Evolutionary conservation across 2,329 filamentous ascomycete species (phyloP).

Genomic region (Tolypocladium inflatum): DNA sequence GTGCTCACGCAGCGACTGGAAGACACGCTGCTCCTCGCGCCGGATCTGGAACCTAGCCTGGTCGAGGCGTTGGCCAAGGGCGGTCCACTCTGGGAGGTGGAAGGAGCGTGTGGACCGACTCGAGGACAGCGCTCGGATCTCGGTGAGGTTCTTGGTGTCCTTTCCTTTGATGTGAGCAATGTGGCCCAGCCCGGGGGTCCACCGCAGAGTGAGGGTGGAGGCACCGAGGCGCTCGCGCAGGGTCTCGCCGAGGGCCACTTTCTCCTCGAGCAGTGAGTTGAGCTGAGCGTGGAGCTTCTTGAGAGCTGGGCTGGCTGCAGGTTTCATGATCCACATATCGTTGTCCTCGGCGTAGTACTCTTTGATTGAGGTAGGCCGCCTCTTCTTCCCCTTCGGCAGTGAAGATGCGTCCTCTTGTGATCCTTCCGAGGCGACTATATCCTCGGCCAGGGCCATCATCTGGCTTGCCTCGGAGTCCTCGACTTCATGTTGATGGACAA

Average conservation of each 20-base stretch:
- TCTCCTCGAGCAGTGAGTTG: constrained; percentile 48
- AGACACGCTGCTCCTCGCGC: constrained; percentile 74
- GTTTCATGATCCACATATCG: constrained; percentile 56
- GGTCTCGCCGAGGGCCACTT: constrained; percentile 45
- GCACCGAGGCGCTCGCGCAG: constrained; percentile 55
- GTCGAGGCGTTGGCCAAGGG: constrained; percentile 71
- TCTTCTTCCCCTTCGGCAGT: constrained; percentile 45
- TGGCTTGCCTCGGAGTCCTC: constrained; percentile 63
- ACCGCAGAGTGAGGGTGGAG: constrained; percentile 65
- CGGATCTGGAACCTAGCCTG: constrained; percentile 69
- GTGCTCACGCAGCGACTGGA: constrained; percentile 60
- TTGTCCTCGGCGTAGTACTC: constrained; percentile 52
- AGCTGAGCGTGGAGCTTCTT: constrained; percentile 60
- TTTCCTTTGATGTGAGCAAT: constrained; percentile 85
- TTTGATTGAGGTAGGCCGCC: constrained; percentile 34
- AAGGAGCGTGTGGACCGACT: constrained; percentile 81
- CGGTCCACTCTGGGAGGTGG: constrained; percentile 74
- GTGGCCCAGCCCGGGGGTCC: constrained; percentile 80
- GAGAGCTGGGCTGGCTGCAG: constrained; percentile 57
- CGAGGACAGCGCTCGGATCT: constrained; percentile 50
- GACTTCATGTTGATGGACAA: constrained; percentile 69
- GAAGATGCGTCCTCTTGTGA: constrained; percentile 43
- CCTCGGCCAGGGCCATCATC: constrained; percentile 64
- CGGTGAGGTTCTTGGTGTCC: constrained; percentile 38
- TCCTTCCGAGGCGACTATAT: constrained; percentile 59